Evolutionary conservation across 208 protist species (phyloP), one percentile per base, ranked within the genome.

Genomic region (Acanthamoeba triangularis): DNA sequence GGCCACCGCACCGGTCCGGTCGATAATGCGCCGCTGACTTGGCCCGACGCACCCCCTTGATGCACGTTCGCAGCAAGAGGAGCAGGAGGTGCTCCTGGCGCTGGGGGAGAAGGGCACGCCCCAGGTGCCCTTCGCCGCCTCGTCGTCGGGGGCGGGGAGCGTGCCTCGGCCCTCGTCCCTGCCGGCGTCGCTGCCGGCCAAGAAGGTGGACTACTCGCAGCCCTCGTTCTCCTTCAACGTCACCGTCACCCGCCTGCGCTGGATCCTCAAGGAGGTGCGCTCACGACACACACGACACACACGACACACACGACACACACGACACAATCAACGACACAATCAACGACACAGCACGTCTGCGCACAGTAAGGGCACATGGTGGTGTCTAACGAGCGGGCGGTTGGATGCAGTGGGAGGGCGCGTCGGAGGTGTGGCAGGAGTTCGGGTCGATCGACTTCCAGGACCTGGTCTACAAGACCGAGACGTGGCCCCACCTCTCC

Each of bases 381-480:
- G 41, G 41, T 47, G 41, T 6, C 41, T 47, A 6, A 47, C 41
- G 41, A 11, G 3, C 41, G 37, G 3, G 37, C 41, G 41, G 3
- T 47, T 6, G 41, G 41, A 11, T 67, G 28, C 28, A 67, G 61
- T 67, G 61, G 61, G 25, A 67, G 20, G 61, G 28, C 25, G 25
- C 61, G 28, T 23, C 25, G 25, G 61, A 67, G 28, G 25, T 30
- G 61, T 67, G 78, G 37, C 28, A 52, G 78, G 78, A 87, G 37
- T 92, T 92, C 35, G 85, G 33, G 8, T 72, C 41, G 85, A 92
- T 92, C 23, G 85, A 92, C 56, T 92, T 92, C 37, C 41, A 30
- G n/a, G 35, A 92, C 33, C 30, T 92, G n/a, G 56, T 59, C 6
- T 92, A 92, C 59, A 92, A 92, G 52, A 72, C 44, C 23, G 85